Percentiles rank a stretch among this genome's conserved stretches.
Conservation (phyloP, 805 yeast species). For the Wickerhamiella kazuoi region DNA sequence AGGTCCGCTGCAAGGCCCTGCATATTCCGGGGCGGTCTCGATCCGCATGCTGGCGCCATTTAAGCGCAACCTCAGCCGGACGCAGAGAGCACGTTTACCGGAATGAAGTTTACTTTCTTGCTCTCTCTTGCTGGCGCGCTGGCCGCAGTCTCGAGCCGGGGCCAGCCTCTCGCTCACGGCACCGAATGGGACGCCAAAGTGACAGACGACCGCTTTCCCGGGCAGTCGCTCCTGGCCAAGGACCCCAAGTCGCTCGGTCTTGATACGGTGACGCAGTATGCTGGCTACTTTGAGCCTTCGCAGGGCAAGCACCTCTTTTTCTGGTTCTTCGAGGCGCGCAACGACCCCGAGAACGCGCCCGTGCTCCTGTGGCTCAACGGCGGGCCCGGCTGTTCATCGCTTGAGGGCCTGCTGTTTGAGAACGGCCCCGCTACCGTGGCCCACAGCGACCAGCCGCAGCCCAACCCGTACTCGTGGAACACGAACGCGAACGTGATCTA, state of each 20-base stretch:
- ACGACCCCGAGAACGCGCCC: conserved; percentile 74
- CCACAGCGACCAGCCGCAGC: conserved; percentile 49
- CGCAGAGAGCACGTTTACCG: too few species aligned
- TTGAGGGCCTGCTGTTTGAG: conserved; percentile 84
- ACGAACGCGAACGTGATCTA: conserved; percentile 80
- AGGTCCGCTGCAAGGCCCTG: too few species aligned
- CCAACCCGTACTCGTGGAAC: conserved; percentile 85
- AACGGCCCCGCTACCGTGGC: conserved; percentile 80
- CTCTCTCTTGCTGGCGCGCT: conserved; percentile 7
- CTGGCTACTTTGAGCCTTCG: conserved; percentile 59
- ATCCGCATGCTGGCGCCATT: too few species aligned
- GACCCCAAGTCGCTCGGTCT: conserved; percentile 52
- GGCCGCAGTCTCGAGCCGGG: conserved; percentile 2
- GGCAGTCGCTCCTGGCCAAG: conserved; percentile 44
- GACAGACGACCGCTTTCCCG: conserved; percentile 11
- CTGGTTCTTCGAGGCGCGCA: conserved; percentile 76
- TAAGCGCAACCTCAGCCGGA: too few species aligned
- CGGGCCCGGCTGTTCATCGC: conserved; percentile 90
- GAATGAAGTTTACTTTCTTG: too few species aligned
- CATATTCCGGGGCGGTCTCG: too few species aligned
- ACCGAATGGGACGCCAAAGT: background rate
- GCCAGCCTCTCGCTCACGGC: background rate
- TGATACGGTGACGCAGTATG: conserved; percentile 63
- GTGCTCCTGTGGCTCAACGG: conserved; percentile 84
- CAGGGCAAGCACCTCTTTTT: conserved; percentile 75